Evolutionary conservation across 305 asterid species (phyloP).

Genomic region (Vinca major): DNA sequence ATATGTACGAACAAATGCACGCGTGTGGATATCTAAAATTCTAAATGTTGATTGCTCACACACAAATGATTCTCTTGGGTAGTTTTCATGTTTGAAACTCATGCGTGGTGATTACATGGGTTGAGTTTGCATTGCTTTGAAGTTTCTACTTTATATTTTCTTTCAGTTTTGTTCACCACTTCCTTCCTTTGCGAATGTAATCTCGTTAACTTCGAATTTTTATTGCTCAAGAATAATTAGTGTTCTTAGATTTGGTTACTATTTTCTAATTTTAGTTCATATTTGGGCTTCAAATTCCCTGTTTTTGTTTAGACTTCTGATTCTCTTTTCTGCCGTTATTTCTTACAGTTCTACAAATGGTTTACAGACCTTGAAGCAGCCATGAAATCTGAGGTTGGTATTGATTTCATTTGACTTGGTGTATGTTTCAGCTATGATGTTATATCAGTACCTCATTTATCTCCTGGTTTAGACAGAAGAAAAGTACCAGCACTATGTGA

Average conservation of each 20-base stretch:
- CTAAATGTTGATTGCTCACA: constrained; percentile 1
- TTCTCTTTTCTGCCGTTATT: constrained; percentile 6
- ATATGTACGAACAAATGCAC: background rate
- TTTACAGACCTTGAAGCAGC: constrained; percentile 91
- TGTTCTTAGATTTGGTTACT: background rate
- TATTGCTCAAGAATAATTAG: constrained; percentile 3
- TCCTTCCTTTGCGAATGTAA: background rate
- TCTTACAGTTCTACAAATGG: constrained; percentile 92
- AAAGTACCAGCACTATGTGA: constrained; percentile 94
- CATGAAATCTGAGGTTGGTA: constrained; percentile 94
- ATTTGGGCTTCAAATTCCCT: background rate
- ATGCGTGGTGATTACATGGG: background rate
- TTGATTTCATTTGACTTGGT: constrained; percentile 11
- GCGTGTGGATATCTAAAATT: background rate
- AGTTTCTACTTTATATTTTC: background rate
- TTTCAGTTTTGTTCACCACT: background rate
- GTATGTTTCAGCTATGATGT: background rate
- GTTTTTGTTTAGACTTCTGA: background rate
- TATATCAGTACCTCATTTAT: constrained; percentile 12
- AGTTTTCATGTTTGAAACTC: background rate
- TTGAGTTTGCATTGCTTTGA: background rate
- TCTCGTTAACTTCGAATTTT: background rate
- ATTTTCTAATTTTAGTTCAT: background rate
- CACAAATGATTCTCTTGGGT: background rate
- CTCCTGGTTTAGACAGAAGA: constrained; percentile 66